Evolutionary conservation across 1,284 basidiomycete species (phyloP), one percentile per base, ranked within the genome.

Genomic region (Boletus smithii): DNA sequence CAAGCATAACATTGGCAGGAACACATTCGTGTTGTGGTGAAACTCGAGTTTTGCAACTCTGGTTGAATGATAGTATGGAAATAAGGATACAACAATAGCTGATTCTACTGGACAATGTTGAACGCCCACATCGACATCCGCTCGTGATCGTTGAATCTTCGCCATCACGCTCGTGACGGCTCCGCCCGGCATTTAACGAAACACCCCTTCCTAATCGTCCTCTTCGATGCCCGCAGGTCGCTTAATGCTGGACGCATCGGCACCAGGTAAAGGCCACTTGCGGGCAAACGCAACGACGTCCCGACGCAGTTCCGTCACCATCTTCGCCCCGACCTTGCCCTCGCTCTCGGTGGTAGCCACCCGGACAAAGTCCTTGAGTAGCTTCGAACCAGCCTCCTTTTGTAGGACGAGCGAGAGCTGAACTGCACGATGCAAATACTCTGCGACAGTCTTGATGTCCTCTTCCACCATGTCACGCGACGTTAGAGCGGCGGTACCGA

Each of bases 321-420:
- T 73, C 59, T 78, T 70, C 46, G 76, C 79, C 26, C 90, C 88
- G 55, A 82, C 76, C 66, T 88, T 81, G 55, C 81, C 83, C 58
- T 81, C 88, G 56, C 80, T 76, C 55, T 83, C 78, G 22, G 73
- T 75, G 27, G 85, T 86, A 39, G 91, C 93, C 35, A 85, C 85
- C 53, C 85, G 82, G 58, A 95, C 81, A 65, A 99, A 99, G 79
- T 98, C 95, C 77, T 95, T 95, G 54, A 99, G 80, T 55, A 97
- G 75, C 80, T 97, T 99, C 55, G 82, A 82, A 43, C 95, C 95
- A 30, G 95, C 91, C 73, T 95, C 93, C 72, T 95, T 91, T 74
- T 99, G 97, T 45, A 95, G 77, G 36, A 80, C 66, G 40, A 94
- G 79, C 43, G 91, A 82, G 61, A 95, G 83, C 73, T 97, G 91